phyloP scores from a whole-genome alignment of 768 basidiomycete species.

The Leccinum imitatum region DNA sequence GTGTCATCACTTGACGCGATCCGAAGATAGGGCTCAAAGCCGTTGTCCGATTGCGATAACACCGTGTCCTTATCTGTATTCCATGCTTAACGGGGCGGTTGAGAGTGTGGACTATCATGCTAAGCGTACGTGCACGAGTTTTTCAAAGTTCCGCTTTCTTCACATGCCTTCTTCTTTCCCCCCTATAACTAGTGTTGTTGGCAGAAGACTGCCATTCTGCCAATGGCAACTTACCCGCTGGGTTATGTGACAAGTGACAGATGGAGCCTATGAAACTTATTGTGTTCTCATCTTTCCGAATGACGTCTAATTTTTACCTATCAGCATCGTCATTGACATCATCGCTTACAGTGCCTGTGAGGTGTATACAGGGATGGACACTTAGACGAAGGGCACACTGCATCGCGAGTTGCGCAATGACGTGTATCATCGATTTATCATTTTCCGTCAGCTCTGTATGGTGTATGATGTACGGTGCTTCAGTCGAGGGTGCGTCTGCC shows the following conservation, averaged over 20 bases:
- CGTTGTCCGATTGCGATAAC: neutral
- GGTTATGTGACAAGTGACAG: neutral
- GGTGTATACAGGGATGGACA: too few species aligned
- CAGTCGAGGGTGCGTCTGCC: too few species aligned
- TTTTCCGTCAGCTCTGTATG: too few species aligned
- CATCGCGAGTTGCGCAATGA: too few species aligned
- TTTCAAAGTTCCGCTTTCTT: neutral
- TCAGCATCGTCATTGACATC: too few species aligned
- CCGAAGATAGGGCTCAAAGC: conserved; percentile 4
- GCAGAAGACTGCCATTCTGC: too few species aligned
- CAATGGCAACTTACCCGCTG: neutral
- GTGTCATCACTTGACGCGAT: conserved; percentile 6
- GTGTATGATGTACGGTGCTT: too few species aligned
- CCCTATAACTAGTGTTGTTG: neutral
- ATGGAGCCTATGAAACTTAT: neutral
- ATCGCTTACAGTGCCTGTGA: too few species aligned
- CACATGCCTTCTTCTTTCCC: neutral
- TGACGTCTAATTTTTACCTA: too few species aligned
- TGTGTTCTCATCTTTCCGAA: too few species aligned
- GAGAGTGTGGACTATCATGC: neutral
- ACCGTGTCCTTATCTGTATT: conserved; percentile 3
- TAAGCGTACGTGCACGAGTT: neutral
- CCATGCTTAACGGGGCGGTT: neutral
- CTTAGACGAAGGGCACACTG: too few species aligned
- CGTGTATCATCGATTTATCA: too few species aligned